Percentiles rank a stretch among this genome's conserved stretches.
These are phyloP conservation scores for Kwoniella sp. DNA, from an alignment of 768 basidiomycete genomes.

Conservation along the genomic window DNA sequence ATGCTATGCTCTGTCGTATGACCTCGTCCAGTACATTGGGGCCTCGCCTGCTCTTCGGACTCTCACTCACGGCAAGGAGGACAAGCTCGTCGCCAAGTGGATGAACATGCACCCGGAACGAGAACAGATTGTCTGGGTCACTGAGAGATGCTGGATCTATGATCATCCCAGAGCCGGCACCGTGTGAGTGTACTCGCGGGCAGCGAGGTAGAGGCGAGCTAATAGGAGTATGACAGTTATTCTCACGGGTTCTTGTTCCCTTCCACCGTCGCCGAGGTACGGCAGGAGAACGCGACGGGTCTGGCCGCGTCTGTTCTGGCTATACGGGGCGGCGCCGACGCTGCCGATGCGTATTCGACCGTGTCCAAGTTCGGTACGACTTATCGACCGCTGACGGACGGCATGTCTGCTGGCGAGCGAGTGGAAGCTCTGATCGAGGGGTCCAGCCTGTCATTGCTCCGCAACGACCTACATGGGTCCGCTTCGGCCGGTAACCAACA, in stretches of 20 bases:
- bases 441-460: conserved; percentile 69
- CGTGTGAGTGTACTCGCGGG: conserved; percentile 78
- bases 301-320: conserved; percentile 42
- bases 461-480: conserved; percentile 21
- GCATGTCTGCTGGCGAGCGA: conserved; percentile 64
- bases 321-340: conserved; percentile 43
- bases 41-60: conserved; percentile 65
- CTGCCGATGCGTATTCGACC: conserved; percentile 64
- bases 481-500: not conserved
- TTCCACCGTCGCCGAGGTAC: conserved; percentile 70
- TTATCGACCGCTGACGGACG: conserved; percentile 66
- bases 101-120: conserved; percentile 72
- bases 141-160: conserved; percentile 95
- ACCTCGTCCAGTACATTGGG: conserved; percentile 81
- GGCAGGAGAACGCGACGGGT: conserved; percentile 51
- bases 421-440: conserved; percentile 93
- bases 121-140: conserved; percentile 75
- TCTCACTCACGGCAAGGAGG: conserved; percentile 75
- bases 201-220: not conserved
- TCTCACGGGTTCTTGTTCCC: conserved; percentile 94
- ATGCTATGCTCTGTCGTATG: conserved; percentile 82
- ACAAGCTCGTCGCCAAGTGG: conserved; percentile 85
- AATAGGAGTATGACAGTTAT: conserved; percentile 64
- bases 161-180: conserved; percentile 93
- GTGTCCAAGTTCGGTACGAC: conserved; percentile 78